Evolutionary conservation across 768 basidiomycete species (phyloP), one percentile per base, ranked within the genome.

Genomic region (Mycena floridula): DNA sequence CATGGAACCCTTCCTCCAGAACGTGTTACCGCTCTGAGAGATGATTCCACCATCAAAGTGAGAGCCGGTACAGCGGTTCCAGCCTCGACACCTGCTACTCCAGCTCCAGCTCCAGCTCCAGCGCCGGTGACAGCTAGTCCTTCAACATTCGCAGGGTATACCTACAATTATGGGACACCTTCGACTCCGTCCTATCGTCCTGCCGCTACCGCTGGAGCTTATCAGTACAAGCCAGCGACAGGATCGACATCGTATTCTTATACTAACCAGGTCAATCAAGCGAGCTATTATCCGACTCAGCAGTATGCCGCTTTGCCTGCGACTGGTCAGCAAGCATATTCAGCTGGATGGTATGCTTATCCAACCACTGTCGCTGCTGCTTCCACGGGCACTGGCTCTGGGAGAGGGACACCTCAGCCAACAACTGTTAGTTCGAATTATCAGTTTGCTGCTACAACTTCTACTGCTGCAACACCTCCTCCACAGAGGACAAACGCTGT

Each of bases 11-110:
- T 90, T 3, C 78, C 82, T 9, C 55, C 77, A 11, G 66, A 72
- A 38, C 70, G 73, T 21, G 47, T 74, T 8, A 72, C 74, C 0
- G 84, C 87, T 5, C 72, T 89, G 13, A 78, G 81, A 15, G 88
- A 89, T 59, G 81, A 90, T 56, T 73, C 77, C 3, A 91, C 88
- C 2, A 64, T 89, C 37, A 82, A 80, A 62, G 72, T 88, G 48
- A 60, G 60, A 7, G 48, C 76, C 2, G 66, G 71, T 3, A 49
- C 58, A 22, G 45, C 62, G 25, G 45, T 51, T 24, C 47, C 56
- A 15, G 50, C 65, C 43, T 7, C 38, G 7, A 32, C 47, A 20
- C 25, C 43, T 25, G 47, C 62, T 15, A 46, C 64, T 6, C 38
- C 58, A 3, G 40, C 63, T 3, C 53, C 60, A 4, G 47, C 56